Evolutionary conservation across 805 yeast genomes (phyloP).

Genomic region (Pichia heedii): DNA sequence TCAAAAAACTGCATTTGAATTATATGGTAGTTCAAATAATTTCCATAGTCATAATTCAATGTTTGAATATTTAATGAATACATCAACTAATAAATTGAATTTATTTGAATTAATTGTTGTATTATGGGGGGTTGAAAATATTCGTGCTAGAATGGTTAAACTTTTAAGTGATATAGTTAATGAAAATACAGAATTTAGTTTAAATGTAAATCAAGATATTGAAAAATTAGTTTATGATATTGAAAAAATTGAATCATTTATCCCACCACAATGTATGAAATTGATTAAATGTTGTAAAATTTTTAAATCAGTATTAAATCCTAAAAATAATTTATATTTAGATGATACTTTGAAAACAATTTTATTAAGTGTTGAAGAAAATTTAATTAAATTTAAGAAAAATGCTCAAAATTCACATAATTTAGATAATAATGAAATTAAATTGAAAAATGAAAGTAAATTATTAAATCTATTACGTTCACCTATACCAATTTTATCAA

Average conservation of each 20-base stretch:
- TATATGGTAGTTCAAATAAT: constrained; percentile 3
- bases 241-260: constrained; percentile 8
- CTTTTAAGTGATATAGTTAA: constrained; percentile 3
- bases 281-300: constrained; percentile 22
- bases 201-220: constrained; percentile 1
- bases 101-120: constrained; percentile 19
- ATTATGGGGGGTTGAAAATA: constrained; percentile 18
- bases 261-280: constrained; percentile 22
- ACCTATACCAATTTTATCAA: constrained; percentile 1
- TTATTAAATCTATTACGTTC: constrained; percentile 2
- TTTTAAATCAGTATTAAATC: constrained; percentile 21
- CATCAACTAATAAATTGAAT: constrained; percentile 17
- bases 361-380: constrained; percentile 15
- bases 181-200: background rate
- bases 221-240: constrained; percentile 2
- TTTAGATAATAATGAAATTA: background rate
- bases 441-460: background rate
- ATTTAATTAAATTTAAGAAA: constrained; percentile 15
- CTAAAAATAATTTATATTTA: constrained; percentile 15
- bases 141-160: constrained; percentile 9
- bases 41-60: constrained; percentile 14
- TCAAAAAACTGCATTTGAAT: constrained; percentile 1
- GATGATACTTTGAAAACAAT: constrained; percentile 20
- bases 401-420: no score
- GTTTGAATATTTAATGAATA: constrained; percentile 19